phyloP scores from a whole-genome alignment of 306 rosid genomes.

The Cicer yamashitae region DNA sequence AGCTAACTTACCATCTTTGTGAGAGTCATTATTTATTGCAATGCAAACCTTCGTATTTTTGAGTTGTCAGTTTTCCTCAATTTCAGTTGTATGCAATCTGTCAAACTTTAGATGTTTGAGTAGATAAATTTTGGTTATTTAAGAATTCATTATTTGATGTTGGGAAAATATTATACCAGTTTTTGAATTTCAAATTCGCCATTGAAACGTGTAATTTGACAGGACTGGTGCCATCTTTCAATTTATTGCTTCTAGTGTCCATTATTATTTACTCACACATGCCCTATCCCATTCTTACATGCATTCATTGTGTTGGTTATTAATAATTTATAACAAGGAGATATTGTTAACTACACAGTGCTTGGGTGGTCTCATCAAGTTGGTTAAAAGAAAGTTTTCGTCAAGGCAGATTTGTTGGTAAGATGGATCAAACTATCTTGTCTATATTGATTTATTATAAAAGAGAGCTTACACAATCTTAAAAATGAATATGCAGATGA shows the following conservation, averaged over 20 bases:
- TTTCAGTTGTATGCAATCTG: background rate
- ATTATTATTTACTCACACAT: slow-evolving; percentile 23
- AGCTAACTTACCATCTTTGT: slow-evolving; percentile 1
- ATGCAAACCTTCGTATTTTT: background rate
- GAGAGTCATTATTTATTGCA: slow-evolving; percentile 12
- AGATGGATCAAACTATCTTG: slow-evolving; percentile 44
- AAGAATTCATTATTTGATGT: background rate
- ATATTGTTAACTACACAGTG: slow-evolving; percentile 60
- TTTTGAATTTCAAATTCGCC: slow-evolving; percentile 6
- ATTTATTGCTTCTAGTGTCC: background rate
- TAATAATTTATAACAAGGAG: slow-evolving; percentile 26
- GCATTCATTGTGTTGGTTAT: slow-evolving; percentile 27
- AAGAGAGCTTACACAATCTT: slow-evolving; percentile 28
- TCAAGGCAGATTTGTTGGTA: slow-evolving; percentile 81
- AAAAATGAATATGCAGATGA: slow-evolving; percentile 67
- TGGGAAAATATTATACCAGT: background rate
- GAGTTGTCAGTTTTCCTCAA: background rate
- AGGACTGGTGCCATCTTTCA: background rate
- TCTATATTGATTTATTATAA: slow-evolving; percentile 25
- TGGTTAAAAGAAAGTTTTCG: slow-evolving; percentile 92
- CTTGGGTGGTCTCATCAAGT: slow-evolving; percentile 81
- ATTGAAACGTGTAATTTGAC: background rate
- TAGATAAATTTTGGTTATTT: background rate
- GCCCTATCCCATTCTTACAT: slow-evolving; percentile 9
- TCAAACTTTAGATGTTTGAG: slow-evolving; percentile 14